Percentiles rank a stretch among this genome's conserved stretches.
Conservation (phyloP, 768 basidiomycete genomes). For the Suillus spraguei region DNA sequence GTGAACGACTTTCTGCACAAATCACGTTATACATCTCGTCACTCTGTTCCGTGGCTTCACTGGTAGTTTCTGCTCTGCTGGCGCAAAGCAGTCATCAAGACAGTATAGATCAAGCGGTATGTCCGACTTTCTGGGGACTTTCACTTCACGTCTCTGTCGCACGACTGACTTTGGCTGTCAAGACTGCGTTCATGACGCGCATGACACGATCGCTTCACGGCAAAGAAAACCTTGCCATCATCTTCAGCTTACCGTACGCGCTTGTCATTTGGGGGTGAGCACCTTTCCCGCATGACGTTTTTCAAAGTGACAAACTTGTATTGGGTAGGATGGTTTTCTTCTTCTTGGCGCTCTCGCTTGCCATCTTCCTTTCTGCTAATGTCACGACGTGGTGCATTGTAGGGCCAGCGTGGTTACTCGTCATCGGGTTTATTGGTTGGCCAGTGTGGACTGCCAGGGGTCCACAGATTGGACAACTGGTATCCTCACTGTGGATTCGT, state of each 20-base stretch:
- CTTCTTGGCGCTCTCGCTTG: constrained; percentile 11
- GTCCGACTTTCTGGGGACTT: constrained; percentile 15
- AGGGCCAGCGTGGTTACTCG: constrained; percentile 10
- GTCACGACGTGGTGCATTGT: constrained; percentile 1
- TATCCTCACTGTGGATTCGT: background rate
- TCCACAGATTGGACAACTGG: background rate
- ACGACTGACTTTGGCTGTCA: background rate
- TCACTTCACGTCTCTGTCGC: background rate
- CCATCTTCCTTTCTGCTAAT: constrained; percentile 7
- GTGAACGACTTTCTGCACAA: constrained; percentile 10
- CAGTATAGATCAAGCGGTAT: constrained; percentile 41
- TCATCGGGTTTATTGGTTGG: constrained; percentile 5
- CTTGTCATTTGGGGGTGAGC: constrained; percentile 56
- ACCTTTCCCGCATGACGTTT: background rate
- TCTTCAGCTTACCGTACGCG: constrained; percentile 53
- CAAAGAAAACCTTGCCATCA: constrained; percentile 46
- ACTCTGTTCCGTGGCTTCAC: constrained; percentile 12
- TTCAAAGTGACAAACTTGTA: background rate
- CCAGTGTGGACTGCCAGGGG: background rate
- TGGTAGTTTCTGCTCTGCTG: constrained; percentile 15
- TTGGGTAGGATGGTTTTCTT: constrained; percentile 14
- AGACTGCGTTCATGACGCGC: constrained; percentile 11
- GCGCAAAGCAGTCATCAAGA: constrained; percentile 31
- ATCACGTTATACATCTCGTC: constrained; percentile 14
- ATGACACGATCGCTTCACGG: constrained; percentile 30